Evolutionary conservation across 805 yeast genomes (phyloP).

Genomic region (Lachancea mirantina): DNA sequence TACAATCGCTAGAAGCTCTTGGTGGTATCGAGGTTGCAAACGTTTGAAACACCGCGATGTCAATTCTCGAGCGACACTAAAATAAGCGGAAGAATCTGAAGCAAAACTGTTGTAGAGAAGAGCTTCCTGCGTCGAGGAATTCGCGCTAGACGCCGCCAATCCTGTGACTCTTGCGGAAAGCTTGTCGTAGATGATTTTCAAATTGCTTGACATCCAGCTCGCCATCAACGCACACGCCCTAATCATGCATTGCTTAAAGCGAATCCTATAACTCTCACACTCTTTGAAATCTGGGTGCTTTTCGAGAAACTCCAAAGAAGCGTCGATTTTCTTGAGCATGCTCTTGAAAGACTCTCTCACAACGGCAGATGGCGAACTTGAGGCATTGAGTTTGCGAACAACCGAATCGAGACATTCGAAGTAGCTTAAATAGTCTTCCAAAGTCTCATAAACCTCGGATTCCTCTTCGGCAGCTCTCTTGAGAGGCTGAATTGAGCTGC

Average conservation of each 20-base stretch:
- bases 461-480: conserved; percentile 42
- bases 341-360: conserved; percentile 47
- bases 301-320: conserved; percentile 54
- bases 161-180: conserved; percentile 22
- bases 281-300: conserved; percentile 59
- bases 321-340: conserved; percentile 53
- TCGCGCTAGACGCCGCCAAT: conserved; percentile 17
- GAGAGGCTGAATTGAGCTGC: conserved; percentile 40
- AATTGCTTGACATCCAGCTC: conserved; percentile 46
- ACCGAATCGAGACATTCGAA: conserved; percentile 70
- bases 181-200: conserved; percentile 32
- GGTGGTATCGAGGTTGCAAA: conserved; percentile 43
- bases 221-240: conserved; percentile 70
- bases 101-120: conserved; percentile 60
- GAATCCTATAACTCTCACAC: conserved; percentile 55
- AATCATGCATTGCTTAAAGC: conserved; percentile 78
- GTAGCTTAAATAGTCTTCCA: conserved; percentile 49
- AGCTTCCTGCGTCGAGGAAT: conserved; percentile 40
- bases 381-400: conserved; percentile 58
- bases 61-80: conserved; percentile 33
- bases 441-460: conserved; percentile 46
- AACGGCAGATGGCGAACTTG: conserved; percentile 59
- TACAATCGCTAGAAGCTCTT: conserved; percentile 47
- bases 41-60: conserved; percentile 27
- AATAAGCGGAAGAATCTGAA: conserved; percentile 35